Evolutionary conservation across 2,329 filamentous ascomycete genomes (phyloP).

Genomic region (Sarocladiaceae sp.): DNA sequence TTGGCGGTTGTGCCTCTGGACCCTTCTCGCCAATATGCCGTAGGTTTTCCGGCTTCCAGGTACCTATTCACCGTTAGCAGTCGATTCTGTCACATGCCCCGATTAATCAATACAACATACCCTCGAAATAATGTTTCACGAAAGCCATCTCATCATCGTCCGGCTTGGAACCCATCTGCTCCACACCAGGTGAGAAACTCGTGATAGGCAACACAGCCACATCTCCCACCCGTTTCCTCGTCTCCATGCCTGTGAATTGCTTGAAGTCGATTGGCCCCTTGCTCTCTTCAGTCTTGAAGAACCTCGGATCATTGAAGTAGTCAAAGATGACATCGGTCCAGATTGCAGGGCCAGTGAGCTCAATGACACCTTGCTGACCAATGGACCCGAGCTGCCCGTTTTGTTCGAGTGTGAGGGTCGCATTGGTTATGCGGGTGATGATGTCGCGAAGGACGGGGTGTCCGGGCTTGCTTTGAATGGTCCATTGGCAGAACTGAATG

Average conservation of each 20-base stretch:
- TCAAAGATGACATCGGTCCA: constrained; percentile 93
- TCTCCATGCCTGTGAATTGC: constrained; percentile 85
- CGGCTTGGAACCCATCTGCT: constrained; percentile 87
- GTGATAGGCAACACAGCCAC: constrained; percentile 93
- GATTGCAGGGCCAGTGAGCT: constrained; percentile 88
- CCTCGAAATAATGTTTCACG: constrained; percentile 95
- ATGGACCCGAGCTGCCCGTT: constrained; percentile 64
- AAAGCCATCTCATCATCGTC: constrained; percentile 93
- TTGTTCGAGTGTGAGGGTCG: constrained; percentile 71
- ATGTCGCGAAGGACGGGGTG: constrained; percentile 88
- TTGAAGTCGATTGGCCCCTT: constrained; percentile 74
- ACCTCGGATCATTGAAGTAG: constrained; percentile 89
- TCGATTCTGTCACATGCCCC: not conserved
- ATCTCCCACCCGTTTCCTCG: constrained; percentile 83
- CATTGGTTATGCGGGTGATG: constrained; percentile 78
- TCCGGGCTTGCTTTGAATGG: constrained; percentile 91
- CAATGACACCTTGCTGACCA: constrained; percentile 60
- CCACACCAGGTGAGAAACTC: constrained; percentile 91
- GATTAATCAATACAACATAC: constrained; percentile 42
- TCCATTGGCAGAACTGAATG: constrained; percentile 99
- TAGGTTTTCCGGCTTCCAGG: constrained; percentile 71
- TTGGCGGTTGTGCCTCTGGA: constrained; percentile 10
- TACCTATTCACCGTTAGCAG: constrained; percentile 42
- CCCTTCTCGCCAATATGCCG: constrained; percentile 59
- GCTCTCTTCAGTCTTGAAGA: constrained; percentile 69